Conservation (phyloP, 2,329 filamentous ascomycete genomes). For the Calonectria pseudoreteaudii region DNA sequence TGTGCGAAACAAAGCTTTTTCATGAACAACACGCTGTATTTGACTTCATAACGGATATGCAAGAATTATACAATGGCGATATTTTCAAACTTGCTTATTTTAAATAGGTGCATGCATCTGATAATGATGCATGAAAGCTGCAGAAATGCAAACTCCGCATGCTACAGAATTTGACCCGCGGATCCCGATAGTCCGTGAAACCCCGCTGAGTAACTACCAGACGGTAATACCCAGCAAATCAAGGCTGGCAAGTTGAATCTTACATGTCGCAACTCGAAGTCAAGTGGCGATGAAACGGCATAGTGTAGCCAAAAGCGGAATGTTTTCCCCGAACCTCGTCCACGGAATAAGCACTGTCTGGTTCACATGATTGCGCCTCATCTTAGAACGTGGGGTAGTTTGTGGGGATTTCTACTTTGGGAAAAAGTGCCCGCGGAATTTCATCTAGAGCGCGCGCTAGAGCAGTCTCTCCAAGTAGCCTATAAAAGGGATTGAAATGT, state of each 20-base stretch:
- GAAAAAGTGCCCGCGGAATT: constrained; percentile 13
- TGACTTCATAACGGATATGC: background rate
- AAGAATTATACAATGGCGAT: background rate
- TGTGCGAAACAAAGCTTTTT: background rate
- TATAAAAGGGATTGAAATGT: constrained; percentile 14
- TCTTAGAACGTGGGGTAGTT: background rate
- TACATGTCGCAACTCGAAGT: background rate
- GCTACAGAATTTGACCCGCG: background rate
- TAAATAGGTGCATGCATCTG: background rate
- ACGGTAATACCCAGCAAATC: background rate
- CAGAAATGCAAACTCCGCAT: background rate
- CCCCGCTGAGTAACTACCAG: background rate
- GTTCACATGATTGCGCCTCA: constrained; percentile 8
- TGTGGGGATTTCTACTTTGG: constrained; percentile 11
- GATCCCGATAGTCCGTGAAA: background rate
- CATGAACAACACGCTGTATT: background rate
- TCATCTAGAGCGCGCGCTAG: background rate
- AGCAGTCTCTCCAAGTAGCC: background rate
- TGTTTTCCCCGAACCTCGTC: background rate
- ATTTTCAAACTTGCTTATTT: background rate
- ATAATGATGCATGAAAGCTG: background rate
- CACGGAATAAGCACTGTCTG: background rate
- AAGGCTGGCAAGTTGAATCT: background rate
- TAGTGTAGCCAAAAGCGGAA: background rate
- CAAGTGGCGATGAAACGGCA: background rate